Evolutionary conservation across 306 rosid species (phyloP), one percentile per base, ranked within the genome.

Genomic region (Cucumis hystrix): DNA sequence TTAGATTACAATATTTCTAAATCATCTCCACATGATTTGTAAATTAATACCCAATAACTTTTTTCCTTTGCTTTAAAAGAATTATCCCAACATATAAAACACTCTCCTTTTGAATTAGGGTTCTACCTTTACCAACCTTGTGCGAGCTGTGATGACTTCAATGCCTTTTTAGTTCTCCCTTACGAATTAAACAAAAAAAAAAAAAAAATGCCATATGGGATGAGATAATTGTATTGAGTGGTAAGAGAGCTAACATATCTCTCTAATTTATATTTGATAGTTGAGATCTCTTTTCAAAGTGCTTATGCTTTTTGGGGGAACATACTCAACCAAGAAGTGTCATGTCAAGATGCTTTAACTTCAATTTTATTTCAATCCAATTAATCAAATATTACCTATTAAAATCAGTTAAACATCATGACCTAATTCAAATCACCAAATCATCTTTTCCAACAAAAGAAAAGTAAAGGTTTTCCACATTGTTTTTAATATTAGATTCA

Each of bases 211-310:
- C 14, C 39, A 60, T 20, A 18, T 61, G 41, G 10, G 41, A 14
- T 62, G 72, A 65, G 51, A 65, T 9, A 12, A 21, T 39, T 39
- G 51, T 18, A 66, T 30, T 39, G 18, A 39, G 51, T 39, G 73
- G 73, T 66, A 66, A 66, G 51, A 18, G 73, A 66, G 73, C 51
- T 10, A 66, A 66, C 73, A 39, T 66, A 66, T 66, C 73, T 66
- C 73, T 66, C 15, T 4, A 66, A 18, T 37, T 40, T 37, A 66
- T 66, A 66, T 37, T 10, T 66, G 73, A 66, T 66, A 66, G 73
- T 66, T 66, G 73, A 37, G 16, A 17, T 41, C 30, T 66, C 73
- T 66, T 66, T 66, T 66, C 73, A 66, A 66, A 66, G 73, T 66
- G 73, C 52, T 1, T 39, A 66, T 66, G 52, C 73, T 66, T 66